A percentile compares a stretch with the other conserved stretches of the same genome.
These are phyloP conservation scores for Trichoderma lentiforme DNA, from an alignment of 2,329 filamentous ascomycete species.

Conservation along the genomic window DNA sequence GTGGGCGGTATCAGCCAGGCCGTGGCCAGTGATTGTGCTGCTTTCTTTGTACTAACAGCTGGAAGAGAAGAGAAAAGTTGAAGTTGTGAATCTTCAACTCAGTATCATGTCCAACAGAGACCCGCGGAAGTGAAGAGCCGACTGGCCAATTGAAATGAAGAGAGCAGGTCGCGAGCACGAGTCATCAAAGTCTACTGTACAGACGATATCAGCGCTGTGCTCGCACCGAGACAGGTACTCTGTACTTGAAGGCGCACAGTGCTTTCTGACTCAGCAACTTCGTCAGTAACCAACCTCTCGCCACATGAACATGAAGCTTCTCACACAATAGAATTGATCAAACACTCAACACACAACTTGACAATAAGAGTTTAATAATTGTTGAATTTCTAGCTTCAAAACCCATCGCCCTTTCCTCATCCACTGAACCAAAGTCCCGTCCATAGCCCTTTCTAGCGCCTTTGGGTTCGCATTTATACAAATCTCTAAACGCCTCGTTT, in stretches of 20 bases:
- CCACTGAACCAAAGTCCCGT: neutral
- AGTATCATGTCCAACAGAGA: neutral
- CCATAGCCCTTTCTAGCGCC: slow-evolving; percentile 3
- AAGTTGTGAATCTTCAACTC: neutral
- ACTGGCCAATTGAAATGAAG: neutral
- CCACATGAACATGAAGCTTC: neutral
- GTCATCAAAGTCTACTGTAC: neutral
- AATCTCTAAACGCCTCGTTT: slow-evolving; percentile 8
- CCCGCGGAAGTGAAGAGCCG: neutral
- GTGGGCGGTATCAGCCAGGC: neutral
- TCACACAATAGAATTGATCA: neutral
- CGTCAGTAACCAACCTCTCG: neutral
- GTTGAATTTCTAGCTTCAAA: neutral
- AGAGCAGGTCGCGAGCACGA: neutral
- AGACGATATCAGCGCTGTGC: accelerated
- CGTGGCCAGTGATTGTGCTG: too few relatives aligned
- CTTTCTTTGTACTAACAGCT: neutral
- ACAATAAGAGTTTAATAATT: neutral
- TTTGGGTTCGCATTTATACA: neutral
- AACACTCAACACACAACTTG: neutral
- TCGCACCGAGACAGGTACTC: accelerated
- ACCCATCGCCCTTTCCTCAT: neutral
- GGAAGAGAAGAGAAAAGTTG: neutral
- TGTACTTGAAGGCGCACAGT: neutral
- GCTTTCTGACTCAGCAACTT: neutral